Percentiles rank a stretch among this genome's conserved stretches.
These are phyloP conservation scores for Bruguiera hainesii DNA, from an alignment of 441 rosid genomes.

Conservation along the genomic window DNA sequence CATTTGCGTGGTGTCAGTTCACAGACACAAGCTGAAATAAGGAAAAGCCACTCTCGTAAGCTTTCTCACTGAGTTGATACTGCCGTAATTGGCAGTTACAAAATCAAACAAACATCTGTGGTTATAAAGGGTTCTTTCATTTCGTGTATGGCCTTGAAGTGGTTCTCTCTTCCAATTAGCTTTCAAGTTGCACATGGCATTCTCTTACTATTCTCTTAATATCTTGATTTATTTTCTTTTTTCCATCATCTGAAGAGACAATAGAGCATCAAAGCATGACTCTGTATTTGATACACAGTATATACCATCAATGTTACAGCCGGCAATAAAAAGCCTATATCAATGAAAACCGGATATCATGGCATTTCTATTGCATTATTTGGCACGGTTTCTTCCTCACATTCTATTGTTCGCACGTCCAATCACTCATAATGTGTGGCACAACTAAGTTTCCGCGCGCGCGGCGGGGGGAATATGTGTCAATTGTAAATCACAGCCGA, in stretches of 20 bases:
- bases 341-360: not conserved
- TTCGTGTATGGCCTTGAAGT: constrained; percentile 11
- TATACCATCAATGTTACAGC: no score
- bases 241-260: not conserved
- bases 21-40: constrained; percentile 25
- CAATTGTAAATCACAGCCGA: no score
- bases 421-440: no score
- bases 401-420: no score
- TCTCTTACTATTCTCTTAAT: not conserved
- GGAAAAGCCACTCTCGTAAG: constrained; percentile 44
- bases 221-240: not conserved
- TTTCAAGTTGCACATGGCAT: constrained; percentile 2
- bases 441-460: no score
- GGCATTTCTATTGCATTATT: not conserved
- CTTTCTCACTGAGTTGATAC: constrained; percentile 46
- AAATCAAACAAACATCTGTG: not conserved
- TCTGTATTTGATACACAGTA: no score
- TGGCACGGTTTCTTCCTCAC: not conserved
- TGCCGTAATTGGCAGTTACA: constrained; percentile 4
- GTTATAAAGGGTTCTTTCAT: not conserved
- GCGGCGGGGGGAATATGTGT: no score
- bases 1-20: constrained; percentile 46
- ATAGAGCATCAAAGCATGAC: no score
- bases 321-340: no score
- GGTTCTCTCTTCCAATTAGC: not conserved